Evolutionary conservation across 306 rosid genomes (phyloP), one percentile per base, ranked within the genome.

Genomic region (Quercus dentata): DNA sequence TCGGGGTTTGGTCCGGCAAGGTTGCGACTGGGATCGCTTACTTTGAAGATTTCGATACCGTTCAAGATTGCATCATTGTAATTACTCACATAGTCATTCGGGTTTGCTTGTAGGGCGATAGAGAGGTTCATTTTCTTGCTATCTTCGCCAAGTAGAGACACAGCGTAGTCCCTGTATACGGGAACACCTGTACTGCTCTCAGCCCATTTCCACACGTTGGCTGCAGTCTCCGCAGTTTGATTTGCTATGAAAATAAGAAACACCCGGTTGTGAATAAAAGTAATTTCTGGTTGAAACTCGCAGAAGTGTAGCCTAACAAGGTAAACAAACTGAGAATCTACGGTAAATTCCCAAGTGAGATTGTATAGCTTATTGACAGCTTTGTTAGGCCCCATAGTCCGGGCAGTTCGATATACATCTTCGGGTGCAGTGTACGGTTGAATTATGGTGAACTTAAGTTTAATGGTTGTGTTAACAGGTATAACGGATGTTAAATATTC

Each of bases 61-160:
- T 84, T 84, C 76, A 84, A 58, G 21, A 80, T 49, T 1, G 25
- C 84, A 20, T 80, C 28, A 12, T 0, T 49, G 4, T 0, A 49
- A 2, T 1, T 0, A 49, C 0, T 46, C 0, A 0, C 14, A 0
- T 1, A 0, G 54, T 12, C 54, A 12, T 10, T 0, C 0, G 54
- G 54, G 4, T 12, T 3, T 10, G 54, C 54, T 3, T 49, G 0
- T 13, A 49, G 5, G 54, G 54, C 17, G 0, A 49, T 49, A 12
- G 54, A 49, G 0, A 49, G 54, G 54, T 49, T 49, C 1, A 12
- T 10, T 49, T 49, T 49, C 54, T 49, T 49, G 17, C 0, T 0
- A 0, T 12, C 54, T 49, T 49, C 1, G 5, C 63, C 5, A 6
- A 17, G 0, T 4, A 71, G 1, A 0, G 1, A 0, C 52, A 76